A percentile compares a stretch with the other conserved stretches of the same genome.
Conservation (phyloP, 2,329 filamentous ascomycete genomes). For the Ilyonectria robusta region DNA sequence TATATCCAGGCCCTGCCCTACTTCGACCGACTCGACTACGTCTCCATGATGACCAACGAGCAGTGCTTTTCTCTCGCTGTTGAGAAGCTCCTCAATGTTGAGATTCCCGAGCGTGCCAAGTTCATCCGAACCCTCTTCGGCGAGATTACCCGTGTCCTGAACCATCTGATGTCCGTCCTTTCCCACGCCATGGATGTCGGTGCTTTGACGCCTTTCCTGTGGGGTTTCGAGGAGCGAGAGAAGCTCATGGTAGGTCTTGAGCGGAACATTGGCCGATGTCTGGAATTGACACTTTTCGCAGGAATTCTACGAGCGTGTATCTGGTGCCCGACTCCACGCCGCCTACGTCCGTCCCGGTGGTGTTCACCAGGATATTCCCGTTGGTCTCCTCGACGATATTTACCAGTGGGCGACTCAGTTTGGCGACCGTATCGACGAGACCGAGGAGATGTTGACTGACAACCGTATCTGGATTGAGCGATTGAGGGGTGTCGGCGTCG, state of each 20-base stretch:
- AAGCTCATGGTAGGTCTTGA: constrained; percentile 89
- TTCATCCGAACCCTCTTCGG: constrained; percentile 97
- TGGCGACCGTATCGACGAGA: constrained; percentile 97
- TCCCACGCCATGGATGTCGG: constrained; percentile 99
- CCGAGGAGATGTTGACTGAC: constrained; percentile 97
- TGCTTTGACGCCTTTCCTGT: constrained; percentile 97
- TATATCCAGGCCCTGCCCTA: constrained; percentile 98
- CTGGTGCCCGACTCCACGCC: constrained; percentile 95
- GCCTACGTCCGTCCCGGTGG: constrained; percentile 97
- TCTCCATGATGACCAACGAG: constrained; percentile 99
- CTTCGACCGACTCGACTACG: constrained; percentile 98
- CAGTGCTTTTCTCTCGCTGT: constrained; percentile 96
- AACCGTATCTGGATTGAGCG: constrained; percentile 99
- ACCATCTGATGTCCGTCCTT: constrained; percentile 97
- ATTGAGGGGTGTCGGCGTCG: constrained; percentile 91
- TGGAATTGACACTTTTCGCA: constrained; percentile 55
- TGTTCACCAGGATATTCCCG: constrained; percentile 93
- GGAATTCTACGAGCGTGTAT: constrained; percentile 99
- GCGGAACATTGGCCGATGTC: neutral
- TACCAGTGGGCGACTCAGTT: constrained; percentile 99
- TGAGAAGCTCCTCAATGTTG: constrained; percentile 97
- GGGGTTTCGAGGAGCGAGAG: constrained; percentile 99
- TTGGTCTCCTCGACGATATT: constrained; percentile 97
- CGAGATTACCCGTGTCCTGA: constrained; percentile 93
- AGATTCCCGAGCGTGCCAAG: constrained; percentile 95